Conservation (phyloP, 106 monocot genomes). For the Apostasia shenzhenica region DNA sequence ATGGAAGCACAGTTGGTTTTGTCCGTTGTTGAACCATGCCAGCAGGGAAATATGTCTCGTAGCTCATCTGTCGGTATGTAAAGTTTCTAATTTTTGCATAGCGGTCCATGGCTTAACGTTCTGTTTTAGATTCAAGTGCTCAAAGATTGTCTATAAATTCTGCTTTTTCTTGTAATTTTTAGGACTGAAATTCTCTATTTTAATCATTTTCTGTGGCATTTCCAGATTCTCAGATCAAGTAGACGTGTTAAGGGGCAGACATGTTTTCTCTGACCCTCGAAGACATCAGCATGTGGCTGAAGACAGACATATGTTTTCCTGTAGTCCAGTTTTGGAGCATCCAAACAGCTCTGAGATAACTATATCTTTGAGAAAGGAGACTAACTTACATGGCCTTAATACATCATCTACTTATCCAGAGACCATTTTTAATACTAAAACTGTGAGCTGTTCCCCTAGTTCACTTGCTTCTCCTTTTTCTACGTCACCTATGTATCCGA, state of each 20-base stretch:
- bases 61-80: not conserved
- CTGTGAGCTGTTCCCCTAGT: conserved; percentile 21
- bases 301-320: not conserved
- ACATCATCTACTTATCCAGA: conserved; percentile 18
- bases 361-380: conserved; percentile 38
- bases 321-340: conserved; percentile 18
- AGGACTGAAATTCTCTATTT: too few species aligned
- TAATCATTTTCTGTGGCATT: conserved; percentile 11
- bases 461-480: conserved; percentile 30
- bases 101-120: not conserved
- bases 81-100: not conserved
- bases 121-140: not conserved
- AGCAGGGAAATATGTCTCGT: too few species aligned
- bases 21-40: too few species aligned
- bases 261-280: conserved; percentile 13
- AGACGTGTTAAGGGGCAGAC: conserved; percentile 30
- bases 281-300: conserved; percentile 26
- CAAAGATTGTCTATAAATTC: not conserved
- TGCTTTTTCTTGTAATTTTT: conserved; percentile 2
- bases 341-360: conserved; percentile 23
- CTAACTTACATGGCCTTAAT: conserved; percentile 12
- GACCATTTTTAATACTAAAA: conserved; percentile 19
- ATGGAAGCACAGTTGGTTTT: too few species aligned
- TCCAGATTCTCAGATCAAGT: conserved; percentile 44
- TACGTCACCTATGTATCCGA: conserved; percentile 46